Percentiles rank a stretch among this genome's conserved stretches.
Evolutionary conservation across 257 asterid genomes (phyloP).

Genomic region (Verbascum thapsus): DNA sequence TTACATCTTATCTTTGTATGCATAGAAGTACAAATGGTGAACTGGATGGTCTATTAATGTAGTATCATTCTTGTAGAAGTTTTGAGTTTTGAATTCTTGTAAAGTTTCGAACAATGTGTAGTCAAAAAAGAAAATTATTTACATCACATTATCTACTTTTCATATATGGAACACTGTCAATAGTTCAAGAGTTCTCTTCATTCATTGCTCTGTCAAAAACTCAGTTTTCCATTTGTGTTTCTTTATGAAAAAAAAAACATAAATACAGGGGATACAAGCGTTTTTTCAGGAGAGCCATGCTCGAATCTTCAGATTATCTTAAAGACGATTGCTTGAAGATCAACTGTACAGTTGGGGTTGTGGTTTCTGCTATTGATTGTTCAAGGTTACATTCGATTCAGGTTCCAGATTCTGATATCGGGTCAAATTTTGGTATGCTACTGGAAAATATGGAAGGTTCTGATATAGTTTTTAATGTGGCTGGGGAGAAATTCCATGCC

Average conservation of each 20-base stretch:
- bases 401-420: slow-evolving; percentile 91
- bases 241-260: not conserved
- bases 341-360: slow-evolving; percentile 98
- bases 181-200: no score
- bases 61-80: no score
- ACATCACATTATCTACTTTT: no score
- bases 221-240: not conserved
- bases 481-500: slow-evolving; percentile 82
- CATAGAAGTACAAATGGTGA: no score
- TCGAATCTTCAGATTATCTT: slow-evolving; percentile 88
- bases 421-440: slow-evolving; percentile 81
- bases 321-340: slow-evolving; percentile 98
- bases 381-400: slow-evolving; percentile 79
- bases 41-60: no score
- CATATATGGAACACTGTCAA: no score
- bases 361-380: slow-evolving; percentile 86
- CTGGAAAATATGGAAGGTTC: slow-evolving; percentile 85
- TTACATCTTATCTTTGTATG: no score
- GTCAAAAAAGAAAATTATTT: no score
- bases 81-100: no score
- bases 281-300: slow-evolving; percentile 82
- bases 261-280: slow-evolving; percentile 92
- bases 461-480: slow-evolving; percentile 74
- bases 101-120: no score
- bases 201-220: no score